These are phyloP conservation scores for Backusella psychrophila DNA, from an alignment of 192 early-diverging fungal species.

Conservation along the genomic window DNA sequence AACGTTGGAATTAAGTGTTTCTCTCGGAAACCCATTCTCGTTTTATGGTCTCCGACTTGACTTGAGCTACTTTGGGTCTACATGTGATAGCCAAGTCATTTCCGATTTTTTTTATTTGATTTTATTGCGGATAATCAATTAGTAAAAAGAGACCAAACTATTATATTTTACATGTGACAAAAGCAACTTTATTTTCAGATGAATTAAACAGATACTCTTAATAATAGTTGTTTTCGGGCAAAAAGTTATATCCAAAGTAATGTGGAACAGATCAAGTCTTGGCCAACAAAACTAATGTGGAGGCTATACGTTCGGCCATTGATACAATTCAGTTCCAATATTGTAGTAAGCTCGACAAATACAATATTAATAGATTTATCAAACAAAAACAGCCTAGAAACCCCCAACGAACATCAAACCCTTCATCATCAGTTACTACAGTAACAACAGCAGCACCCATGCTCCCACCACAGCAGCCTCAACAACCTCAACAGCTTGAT, in stretches of 20 bases:
- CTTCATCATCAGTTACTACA: no score
- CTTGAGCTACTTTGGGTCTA: neutral
- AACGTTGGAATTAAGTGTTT: neutral
- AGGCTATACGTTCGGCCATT: no score
- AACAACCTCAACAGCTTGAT: no score
- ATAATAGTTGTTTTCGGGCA: neutral
- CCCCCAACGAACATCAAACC: no score
- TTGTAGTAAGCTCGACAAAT: no score
- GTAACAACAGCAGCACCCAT: no score
- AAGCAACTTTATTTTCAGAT: neutral
- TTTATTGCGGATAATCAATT: neutral
- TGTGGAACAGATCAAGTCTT: neutral
- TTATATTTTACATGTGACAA: neutral
- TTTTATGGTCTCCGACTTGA: slow-evolving; percentile 1
- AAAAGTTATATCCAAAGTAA: neutral
- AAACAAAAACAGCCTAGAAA: no score
- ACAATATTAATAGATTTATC: no score
- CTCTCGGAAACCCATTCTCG: neutral
- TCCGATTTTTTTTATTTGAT: neutral
- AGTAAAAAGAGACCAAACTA: neutral
- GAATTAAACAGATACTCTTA: neutral
- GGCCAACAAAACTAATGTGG: no score
- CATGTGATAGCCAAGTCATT: slow-evolving; percentile 1
- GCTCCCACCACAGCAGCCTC: no score
- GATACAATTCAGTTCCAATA: no score